phyloP scores from a whole-genome alignment of 495 filamentous ascomycete genomes.

The Stereocaulon alpinum region DNA sequence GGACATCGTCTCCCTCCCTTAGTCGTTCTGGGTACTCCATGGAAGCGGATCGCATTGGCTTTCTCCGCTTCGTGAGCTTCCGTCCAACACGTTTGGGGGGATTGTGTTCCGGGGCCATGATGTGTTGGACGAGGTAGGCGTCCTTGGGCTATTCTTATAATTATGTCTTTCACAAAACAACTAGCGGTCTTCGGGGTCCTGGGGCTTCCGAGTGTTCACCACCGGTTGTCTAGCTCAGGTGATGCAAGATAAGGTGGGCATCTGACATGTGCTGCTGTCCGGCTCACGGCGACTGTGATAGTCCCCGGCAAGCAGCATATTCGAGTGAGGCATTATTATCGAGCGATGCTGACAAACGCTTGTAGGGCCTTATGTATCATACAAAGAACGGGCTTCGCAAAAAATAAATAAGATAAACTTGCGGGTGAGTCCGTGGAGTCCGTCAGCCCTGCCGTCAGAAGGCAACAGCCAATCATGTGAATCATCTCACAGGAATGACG shows the following conservation, averaged over 20 bases:
- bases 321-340: neutral
- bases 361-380: neutral
- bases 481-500: too few relatives aligned
- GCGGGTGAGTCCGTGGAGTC: neutral
- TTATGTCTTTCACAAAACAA: neutral
- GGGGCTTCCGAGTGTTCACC: neutral
- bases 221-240: constrained; percentile 10
- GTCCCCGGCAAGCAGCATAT: neutral
- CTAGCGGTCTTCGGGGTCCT: neutral
- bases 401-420: neutral
- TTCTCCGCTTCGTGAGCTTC: constrained; percentile 51
- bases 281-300: constrained; percentile 10
- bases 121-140: neutral
- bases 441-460: too few relatives aligned
- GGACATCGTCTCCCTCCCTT: constrained; percentile 57
- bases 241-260: constrained; percentile 13
- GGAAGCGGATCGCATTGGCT: constrained; percentile 46
- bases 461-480: too few relatives aligned
- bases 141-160: neutral
- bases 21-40: constrained; percentile 72
- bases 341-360: neutral
- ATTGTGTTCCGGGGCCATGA: constrained; percentile 33
- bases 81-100: constrained; percentile 30
- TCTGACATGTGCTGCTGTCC: neutral
- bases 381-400: neutral